Evolutionary conservation across 192 early-diverging fungal species (phyloP).

Genomic region (Coemansia pectinata): DNA sequence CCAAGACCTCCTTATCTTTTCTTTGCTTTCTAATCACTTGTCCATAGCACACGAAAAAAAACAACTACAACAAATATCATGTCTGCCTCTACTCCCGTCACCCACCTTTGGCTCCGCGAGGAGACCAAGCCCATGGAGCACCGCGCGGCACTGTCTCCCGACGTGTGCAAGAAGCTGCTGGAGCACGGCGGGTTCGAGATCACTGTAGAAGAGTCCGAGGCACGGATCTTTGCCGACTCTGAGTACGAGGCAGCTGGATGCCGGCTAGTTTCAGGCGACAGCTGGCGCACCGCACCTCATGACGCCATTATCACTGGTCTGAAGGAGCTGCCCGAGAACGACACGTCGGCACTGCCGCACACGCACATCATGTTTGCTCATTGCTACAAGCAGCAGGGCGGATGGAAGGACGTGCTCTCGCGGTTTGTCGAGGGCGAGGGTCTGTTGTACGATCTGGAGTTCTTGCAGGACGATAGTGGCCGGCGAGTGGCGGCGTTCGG

Average conservation of each 20-base stretch:
- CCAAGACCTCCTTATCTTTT: conserved; percentile 3
- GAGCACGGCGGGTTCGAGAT: conserved; percentile 74
- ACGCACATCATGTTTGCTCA: conserved; percentile 98
- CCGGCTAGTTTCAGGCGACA: conserved; percentile 71
- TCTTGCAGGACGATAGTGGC: conserved; percentile 78
- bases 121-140: conserved; percentile 98
- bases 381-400: conserved; percentile 95
- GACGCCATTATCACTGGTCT: conserved; percentile 95
- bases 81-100: conserved; percentile 16
- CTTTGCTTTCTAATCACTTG: neutral
- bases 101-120: conserved; percentile 91
- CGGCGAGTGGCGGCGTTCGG: conserved; percentile 97
- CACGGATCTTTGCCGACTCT: conserved; percentile 85
- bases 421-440: conserved; percentile 88
- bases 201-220: conserved; percentile 79
- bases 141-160: conserved; percentile 89
- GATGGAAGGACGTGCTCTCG: conserved; percentile 86
- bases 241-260: conserved; percentile 89
- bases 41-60: neutral
- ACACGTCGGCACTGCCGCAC: conserved; percentile 84
- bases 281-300: conserved; percentile 83
- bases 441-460: conserved; percentile 91
- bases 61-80: conserved; percentile 4
- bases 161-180: conserved; percentile 76
- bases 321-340: conserved; percentile 96